Conservation (phyloP, 2,329 filamentous ascomycete genomes). For the Waltergamsia citrina region DNA sequence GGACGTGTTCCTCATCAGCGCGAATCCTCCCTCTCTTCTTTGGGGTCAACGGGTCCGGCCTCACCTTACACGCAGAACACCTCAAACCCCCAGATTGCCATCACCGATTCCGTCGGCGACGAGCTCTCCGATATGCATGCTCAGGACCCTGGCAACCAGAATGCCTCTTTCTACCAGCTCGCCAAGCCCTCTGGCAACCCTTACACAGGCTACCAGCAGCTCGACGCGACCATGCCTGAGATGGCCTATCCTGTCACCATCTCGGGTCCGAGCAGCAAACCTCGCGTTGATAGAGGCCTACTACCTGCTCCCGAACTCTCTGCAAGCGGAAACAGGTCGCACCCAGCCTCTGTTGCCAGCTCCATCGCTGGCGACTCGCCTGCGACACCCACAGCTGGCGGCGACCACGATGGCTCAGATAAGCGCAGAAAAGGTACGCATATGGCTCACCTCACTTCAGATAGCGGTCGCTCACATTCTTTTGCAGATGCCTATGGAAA, state of each 20-base stretch:
- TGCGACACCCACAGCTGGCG: slow-evolving; percentile 40
- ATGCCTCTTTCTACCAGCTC: slow-evolving; percentile 30
- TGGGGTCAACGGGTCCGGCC: slow-evolving; percentile 49
- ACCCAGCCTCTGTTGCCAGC: slow-evolving; percentile 46
- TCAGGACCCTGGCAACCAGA: slow-evolving; percentile 10
- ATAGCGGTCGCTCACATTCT: slow-evolving; percentile 49
- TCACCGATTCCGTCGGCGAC: slow-evolving; percentile 39
- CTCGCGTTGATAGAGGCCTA: slow-evolving; percentile 28
- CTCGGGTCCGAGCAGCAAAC: slow-evolving; percentile 22
- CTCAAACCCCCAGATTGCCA: slow-evolving; percentile 48
- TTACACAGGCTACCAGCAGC: slow-evolving; percentile 31
- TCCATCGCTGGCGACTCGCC: slow-evolving; percentile 50
- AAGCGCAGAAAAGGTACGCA: slow-evolving; percentile 46
- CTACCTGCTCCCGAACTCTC: slow-evolving; percentile 36
- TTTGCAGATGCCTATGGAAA: slow-evolving; percentile 46
- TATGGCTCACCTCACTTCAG: slow-evolving; percentile 1
- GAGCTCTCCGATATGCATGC: slow-evolving; percentile 31
- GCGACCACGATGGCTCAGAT: slow-evolving; percentile 37
- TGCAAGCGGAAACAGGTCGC: slow-evolving; percentile 8
- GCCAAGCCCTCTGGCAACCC: slow-evolving; percentile 23
- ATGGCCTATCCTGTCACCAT: slow-evolving; percentile 30
- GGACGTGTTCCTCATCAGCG: slow-evolving; percentile 41
- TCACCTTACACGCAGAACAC: slow-evolving; percentile 48
- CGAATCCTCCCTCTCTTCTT: slow-evolving; percentile 51
- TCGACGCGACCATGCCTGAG: slow-evolving; percentile 25